Conservation (phyloP, 2,329 filamentous ascomycete genomes). For the Metarhizium robertsii region DNA sequence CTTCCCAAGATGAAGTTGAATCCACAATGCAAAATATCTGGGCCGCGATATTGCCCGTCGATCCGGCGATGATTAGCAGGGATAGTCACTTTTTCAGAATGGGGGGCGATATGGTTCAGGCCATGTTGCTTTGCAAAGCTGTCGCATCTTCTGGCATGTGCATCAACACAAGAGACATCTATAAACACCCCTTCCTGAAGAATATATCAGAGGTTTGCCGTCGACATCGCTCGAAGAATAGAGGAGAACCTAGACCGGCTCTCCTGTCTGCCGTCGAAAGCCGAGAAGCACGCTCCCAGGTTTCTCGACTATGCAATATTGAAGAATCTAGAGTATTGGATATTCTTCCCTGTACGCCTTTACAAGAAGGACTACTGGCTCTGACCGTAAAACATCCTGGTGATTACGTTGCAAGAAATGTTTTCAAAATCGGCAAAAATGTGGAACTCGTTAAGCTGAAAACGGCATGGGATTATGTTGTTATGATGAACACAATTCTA, state of each 20-base stretch:
- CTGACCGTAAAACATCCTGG: slow-evolving; percentile 7
- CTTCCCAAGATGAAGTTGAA: not conserved
- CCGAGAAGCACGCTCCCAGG: not conserved
- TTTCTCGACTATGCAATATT: slow-evolving; percentile 8
- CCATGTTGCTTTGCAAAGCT: not conserved
- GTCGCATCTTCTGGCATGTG: not conserved
- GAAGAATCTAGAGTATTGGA: slow-evolving; percentile 7
- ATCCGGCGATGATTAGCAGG: not conserved
- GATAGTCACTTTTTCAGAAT: not conserved
- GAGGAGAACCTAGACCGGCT: not conserved
- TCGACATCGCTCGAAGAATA: not conserved
- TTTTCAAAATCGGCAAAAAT: slow-evolving; percentile 5
- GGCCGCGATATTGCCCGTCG: not conserved
- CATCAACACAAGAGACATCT: not conserved
- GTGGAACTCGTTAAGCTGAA: slow-evolving; percentile 7
- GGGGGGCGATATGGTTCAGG: not conserved
- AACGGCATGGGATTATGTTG: slow-evolving; percentile 9
- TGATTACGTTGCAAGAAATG: slow-evolving; percentile 9
- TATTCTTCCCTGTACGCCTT: slow-evolving; percentile 12
- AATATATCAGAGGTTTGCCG: not conserved
- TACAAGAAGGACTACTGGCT: slow-evolving; percentile 13
- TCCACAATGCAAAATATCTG: not conserved
- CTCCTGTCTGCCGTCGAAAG: not conserved
- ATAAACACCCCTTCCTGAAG: not conserved
- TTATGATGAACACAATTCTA: slow-evolving; percentile 7